Evolutionary conservation across 75 land plant genomes (phyloP).

Genomic region (Picea glauca): DNA sequence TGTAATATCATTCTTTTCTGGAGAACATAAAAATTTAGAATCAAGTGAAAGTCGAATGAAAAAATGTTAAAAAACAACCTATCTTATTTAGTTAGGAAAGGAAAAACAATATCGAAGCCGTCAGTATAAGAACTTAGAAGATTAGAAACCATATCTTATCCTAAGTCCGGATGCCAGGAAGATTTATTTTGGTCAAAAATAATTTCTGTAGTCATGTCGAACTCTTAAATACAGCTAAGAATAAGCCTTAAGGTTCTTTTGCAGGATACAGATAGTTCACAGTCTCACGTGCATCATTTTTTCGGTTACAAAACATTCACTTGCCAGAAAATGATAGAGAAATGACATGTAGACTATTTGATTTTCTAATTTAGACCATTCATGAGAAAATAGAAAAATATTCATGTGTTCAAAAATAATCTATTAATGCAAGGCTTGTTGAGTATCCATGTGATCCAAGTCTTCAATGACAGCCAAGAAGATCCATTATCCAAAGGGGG

Average conservation of each 20-base stretch:
- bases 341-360: too few relatives aligned
- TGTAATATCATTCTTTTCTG: neutral
- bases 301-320: neutral
- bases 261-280: neutral
- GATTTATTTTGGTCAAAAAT: neutral
- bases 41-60: too few relatives aligned
- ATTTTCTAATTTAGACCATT: too few relatives aligned
- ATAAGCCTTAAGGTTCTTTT: neutral
- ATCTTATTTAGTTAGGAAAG: too few relatives aligned
- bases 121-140: neutral
- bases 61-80: too few relatives aligned
- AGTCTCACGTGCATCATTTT: neutral
- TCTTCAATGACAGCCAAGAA: neutral
- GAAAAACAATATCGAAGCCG: neutral
- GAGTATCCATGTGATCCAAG: neutral
- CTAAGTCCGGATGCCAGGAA: neutral
- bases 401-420: neutral
- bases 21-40: neutral
- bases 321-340: too few relatives aligned
- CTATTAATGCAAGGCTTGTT: neutral
- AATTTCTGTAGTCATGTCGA: neutral
- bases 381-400: too few relatives aligned
- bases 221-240: neutral
- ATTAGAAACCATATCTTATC: too few relatives aligned
- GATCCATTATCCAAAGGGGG: neutral